Evolutionary conservation across 140 eudicot genomes (phyloP), one percentile per base, ranked within the genome.

Genomic region (Senecio squalidus): DNA sequence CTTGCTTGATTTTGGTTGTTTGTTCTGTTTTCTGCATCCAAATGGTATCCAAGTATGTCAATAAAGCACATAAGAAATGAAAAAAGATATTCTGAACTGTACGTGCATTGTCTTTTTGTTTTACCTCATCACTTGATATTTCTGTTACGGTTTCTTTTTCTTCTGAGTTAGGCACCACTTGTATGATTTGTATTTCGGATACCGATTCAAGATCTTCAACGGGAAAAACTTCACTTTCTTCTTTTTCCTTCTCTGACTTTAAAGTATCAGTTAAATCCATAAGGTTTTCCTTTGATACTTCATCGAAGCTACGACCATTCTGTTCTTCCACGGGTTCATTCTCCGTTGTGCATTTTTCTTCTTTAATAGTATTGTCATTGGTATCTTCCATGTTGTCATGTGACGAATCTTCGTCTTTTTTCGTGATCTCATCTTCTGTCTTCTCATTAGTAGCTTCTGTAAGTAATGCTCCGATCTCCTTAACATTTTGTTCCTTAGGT

Each of bases 71-170:
- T 34, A 18, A 45, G 21, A 55, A 54, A 29, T 43, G 45, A 29
- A 55, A 71, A 34, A 23, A 43, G 5, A 40, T 43, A 11, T 29
- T 40, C 28, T 53, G 51, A 43, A 60, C 4, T 15, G 6, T 55
- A 44, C 30, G 23, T 25, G 2, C 15, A 8, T n/a, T 39, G 17
- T 59, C n/a, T 34, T 6, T 36, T 9, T 52, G 45, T 53, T 72
- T 39, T 48, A 80, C 86, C 86, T 75, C 74, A 52, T 59, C 55
- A 66, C 27, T 73, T 76, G 62, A 33, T 51, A 46, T 53, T 31
- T 72, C 62, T 55, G n/a, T n/a, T n/a, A n/a, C n/a, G n/a, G n/a
- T n/a, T n/a, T n/a, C n/a, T n/a, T n/a, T n/a, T n/a, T 71, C 66
- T 64, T 64, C 67, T 36, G 67, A 47, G 8, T 22, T 39, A 25